Conservation (phyloP, 1,139 yeast species). For the Arxiozyma slooffiae region DNA sequence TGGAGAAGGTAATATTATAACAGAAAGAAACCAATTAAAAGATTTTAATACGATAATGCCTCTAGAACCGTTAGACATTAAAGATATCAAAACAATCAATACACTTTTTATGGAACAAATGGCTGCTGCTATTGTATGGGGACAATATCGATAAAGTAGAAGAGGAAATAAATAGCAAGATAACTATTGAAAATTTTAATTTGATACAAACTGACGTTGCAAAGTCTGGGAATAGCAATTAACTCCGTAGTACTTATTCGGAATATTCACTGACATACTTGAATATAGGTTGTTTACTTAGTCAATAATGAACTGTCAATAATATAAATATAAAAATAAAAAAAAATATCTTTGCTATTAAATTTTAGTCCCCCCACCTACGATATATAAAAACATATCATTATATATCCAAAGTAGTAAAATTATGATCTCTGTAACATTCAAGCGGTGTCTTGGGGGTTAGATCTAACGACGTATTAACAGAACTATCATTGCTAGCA, state of each 20-base stretch:
- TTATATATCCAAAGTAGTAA: conserved; percentile 1
- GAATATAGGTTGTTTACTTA: not conserved
- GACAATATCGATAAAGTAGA: conserved; percentile 83
- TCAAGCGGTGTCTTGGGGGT: conserved; percentile 12
- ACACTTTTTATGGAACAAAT: conserved; percentile 60
- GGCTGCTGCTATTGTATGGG: conserved; percentile 72
- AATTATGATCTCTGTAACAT: not conserved
- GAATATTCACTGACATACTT: no score
- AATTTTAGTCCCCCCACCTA: not conserved
- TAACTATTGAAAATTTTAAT: no score
- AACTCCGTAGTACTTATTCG: not conserved
- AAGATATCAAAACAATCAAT: conserved; percentile 40
- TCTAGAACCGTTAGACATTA: conserved; percentile 28
- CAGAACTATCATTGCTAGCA: conserved; percentile 5
- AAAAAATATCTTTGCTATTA: not conserved
- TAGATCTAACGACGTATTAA: conserved; percentile 8
- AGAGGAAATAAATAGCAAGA: conserved; percentile 34
- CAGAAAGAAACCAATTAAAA: conserved; percentile 13
- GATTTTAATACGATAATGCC: conserved; percentile 31
- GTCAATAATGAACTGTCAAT: no score
- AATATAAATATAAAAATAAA: no score
- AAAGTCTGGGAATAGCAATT: not conserved
- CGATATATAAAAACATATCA: not conserved
- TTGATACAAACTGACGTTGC: not conserved
- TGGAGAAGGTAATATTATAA: conserved; percentile 47